Conservation (phyloP, 306 rosid genomes). For the Acacia confusa region DNA sequence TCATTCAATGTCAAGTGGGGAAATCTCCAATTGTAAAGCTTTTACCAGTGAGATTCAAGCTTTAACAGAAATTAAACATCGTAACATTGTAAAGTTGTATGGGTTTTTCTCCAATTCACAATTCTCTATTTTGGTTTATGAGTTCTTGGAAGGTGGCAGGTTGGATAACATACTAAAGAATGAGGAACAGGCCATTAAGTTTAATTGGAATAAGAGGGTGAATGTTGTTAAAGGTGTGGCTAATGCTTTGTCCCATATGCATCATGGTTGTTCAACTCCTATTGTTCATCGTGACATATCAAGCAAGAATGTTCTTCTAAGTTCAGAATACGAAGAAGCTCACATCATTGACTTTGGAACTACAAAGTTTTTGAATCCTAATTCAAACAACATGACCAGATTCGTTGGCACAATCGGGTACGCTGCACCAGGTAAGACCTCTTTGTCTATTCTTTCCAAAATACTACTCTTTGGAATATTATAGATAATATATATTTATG, state of each 20-base stretch:
- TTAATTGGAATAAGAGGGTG: background rate
- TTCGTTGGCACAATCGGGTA: too few species aligned
- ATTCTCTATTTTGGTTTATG: background rate
- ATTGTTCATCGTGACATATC: background rate
- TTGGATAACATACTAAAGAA: background rate
- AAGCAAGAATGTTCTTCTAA: too few species aligned
- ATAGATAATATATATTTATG: too few species aligned
- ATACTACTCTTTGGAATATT: too few species aligned
- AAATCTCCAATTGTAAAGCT: background rate
- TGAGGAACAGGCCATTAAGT: background rate
- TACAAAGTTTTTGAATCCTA: too few species aligned
- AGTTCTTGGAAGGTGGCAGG: background rate
- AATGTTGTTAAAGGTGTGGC: background rate
- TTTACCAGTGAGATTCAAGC: background rate
- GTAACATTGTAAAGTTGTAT: background rate
- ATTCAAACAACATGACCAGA: too few species aligned
- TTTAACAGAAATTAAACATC: background rate
- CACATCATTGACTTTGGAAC: too few species aligned
- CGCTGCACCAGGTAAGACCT: too few species aligned
- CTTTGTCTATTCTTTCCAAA: too few species aligned
- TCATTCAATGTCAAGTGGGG: background rate
- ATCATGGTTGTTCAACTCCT: background rate
- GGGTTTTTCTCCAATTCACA: background rate
- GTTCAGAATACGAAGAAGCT: too few species aligned
- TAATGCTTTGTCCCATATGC: background rate